Evolutionary conservation across 352 stramenopile genomes (phyloP).

Genomic region (Saprolegnia parasitica): DNA sequence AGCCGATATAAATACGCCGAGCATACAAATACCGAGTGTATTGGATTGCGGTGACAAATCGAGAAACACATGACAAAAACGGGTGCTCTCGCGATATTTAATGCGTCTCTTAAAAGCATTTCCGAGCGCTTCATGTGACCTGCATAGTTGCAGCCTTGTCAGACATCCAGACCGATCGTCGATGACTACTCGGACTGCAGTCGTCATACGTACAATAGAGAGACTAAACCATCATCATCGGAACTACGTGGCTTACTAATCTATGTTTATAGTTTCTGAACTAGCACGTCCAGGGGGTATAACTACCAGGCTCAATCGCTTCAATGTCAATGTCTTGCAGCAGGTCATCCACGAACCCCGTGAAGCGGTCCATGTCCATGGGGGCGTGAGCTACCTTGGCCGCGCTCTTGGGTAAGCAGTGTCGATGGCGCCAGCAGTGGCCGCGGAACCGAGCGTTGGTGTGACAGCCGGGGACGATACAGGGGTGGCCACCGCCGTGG

Average conservation of each 20-base stretch:
- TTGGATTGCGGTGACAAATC: no score
- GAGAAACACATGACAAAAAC: background rate
- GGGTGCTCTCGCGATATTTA: background rate
- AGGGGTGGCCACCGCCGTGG: slow-evolving; percentile 57
- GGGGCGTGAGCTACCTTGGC: background rate
- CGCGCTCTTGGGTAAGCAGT: background rate
- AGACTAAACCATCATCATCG: no score
- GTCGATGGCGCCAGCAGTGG: slow-evolving; percentile 55
- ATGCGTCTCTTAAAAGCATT: no score
- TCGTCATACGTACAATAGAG: no score
- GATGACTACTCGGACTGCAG: no score
- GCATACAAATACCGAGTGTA: background rate
- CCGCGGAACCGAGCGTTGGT: slow-evolving; percentile 62
- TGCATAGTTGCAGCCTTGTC: no score
- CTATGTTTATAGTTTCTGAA: no score
- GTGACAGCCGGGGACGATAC: slow-evolving; percentile 65
- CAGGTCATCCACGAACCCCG: background rate
- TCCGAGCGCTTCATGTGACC: no score
- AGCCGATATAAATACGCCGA: background rate
- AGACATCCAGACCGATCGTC: no score
- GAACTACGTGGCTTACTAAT: no score
- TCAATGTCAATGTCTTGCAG: background rate
- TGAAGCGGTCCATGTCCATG: background rate
- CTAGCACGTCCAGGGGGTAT: no score
- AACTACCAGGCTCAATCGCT: background rate